Evolutionary conservation across 495 filamentous ascomycete genomes (phyloP).

Genomic region (Aspergillus incahuasiensis): DNA sequence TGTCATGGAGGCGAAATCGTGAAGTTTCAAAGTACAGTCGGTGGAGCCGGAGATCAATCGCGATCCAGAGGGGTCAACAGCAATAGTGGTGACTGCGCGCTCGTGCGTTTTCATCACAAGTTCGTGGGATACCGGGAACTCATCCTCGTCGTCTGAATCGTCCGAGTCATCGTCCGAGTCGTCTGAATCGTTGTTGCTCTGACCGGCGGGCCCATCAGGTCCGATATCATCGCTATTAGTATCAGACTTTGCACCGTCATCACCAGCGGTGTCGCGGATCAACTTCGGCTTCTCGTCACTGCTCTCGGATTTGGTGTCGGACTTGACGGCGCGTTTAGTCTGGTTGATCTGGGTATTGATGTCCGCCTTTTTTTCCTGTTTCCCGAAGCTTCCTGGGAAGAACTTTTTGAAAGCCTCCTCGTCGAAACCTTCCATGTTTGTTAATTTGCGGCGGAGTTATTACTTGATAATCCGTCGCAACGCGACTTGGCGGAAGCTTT

Average conservation of each 20-base stretch:
- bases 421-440: slow-evolving; percentile 59
- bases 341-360: slow-evolving; percentile 74
- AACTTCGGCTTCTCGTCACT: slow-evolving; percentile 20
- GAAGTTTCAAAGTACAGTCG: slow-evolving; percentile 86
- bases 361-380: slow-evolving; percentile 67
- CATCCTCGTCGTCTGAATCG: slow-evolving; percentile 68
- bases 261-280: slow-evolving; percentile 12
- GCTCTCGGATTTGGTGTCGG: slow-evolving; percentile 19
- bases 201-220: slow-evolving; percentile 10
- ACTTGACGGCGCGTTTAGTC: slow-evolving; percentile 54
- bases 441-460: neutral
- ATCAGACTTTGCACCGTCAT: slow-evolving; percentile 10
- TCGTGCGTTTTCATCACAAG: slow-evolving; percentile 89
- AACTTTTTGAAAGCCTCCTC: slow-evolving; percentile 81
- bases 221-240: slow-evolving; percentile 18
- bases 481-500: slow-evolving; percentile 2
- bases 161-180: slow-evolving; percentile 41
- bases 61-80: slow-evolving; percentile 78
- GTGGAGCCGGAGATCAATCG: slow-evolving; percentile 84
- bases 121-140: slow-evolving; percentile 91
- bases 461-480: slow-evolving; percentile 4
- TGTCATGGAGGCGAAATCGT: slow-evolving; percentile 95
- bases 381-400: slow-evolving; percentile 82
- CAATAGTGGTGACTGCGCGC: slow-evolving; percentile 74
- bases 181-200: slow-evolving; percentile 45